Percentiles rank a stretch among this genome's conserved stretches.
Conservation (phyloP, 768 basidiomycete species). For the Hericium rajendrae region DNA sequence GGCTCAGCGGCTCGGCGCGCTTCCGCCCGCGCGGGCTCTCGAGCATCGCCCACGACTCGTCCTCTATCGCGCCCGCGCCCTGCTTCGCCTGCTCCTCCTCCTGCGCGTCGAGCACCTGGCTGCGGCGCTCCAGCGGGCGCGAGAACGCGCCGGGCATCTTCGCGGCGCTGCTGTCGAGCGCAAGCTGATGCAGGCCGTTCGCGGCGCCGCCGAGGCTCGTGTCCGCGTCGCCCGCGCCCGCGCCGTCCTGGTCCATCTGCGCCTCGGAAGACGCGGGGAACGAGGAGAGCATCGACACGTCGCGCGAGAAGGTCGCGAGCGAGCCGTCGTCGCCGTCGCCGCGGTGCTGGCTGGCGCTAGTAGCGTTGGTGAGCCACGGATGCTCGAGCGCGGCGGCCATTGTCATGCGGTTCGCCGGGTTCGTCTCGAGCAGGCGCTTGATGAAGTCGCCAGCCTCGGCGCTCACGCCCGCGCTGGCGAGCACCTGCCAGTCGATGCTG, state of each 20-base stretch:
- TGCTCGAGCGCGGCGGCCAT: constrained; percentile 60
- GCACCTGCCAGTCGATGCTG: constrained; percentile 5
- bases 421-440: constrained; percentile 45
- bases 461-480: constrained; percentile 15
- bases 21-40: neutral
- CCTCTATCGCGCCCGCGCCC: neutral
- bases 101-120: constrained; percentile 11
- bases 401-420: constrained; percentile 63
- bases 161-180: neutral
- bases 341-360: neutral
- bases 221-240: neutral
- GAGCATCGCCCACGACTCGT: neutral
- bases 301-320: neutral
- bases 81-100: neutral
- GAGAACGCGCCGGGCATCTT: constrained; percentile 2
- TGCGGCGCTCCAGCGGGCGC: constrained; percentile 4
- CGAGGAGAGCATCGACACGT: constrained; percentile 10
- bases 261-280: neutral
- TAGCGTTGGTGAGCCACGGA: constrained; percentile 50
- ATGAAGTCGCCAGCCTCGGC: constrained; percentile 58
- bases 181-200: neutral
- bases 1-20: neutral
- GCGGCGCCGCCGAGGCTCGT: neutral
- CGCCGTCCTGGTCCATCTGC: neutral
- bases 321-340: neutral